These are phyloP conservation scores for Tremella mesenterica DNA, from an alignment of 768 basidiomycete species.

Conservation along the genomic window DNA sequence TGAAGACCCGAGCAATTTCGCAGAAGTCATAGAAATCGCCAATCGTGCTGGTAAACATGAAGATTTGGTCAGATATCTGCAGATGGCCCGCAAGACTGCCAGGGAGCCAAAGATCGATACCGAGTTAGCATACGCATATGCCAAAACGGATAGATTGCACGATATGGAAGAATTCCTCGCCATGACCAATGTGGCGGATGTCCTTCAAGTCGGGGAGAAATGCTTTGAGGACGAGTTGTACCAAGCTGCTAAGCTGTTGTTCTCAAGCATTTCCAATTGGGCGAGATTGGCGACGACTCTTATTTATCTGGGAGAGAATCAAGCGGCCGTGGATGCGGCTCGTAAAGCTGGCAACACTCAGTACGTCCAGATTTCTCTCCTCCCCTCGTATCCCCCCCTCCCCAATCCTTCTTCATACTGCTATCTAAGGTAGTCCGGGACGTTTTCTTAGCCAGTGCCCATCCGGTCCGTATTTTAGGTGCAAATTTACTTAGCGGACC, in stretches of 20 bases:
- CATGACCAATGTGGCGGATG: constrained; percentile 97
- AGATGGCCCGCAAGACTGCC: constrained; percentile 95
- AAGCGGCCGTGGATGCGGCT: constrained; percentile 97
- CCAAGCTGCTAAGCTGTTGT: constrained; percentile 90
- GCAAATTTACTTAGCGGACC: background rate
- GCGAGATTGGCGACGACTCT: constrained; percentile 94
- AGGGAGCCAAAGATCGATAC: constrained; percentile 98
- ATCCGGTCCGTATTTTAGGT: background rate
- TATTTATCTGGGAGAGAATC: constrained; percentile 96
- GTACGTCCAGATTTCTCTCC: too few species aligned
- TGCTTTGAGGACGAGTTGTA: constrained; percentile 98
- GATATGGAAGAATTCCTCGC: constrained; percentile 99
- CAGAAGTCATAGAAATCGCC: constrained; percentile 91
- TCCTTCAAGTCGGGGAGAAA: constrained; percentile 95
- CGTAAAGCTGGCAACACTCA: constrained; percentile 98
- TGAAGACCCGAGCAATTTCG: constrained; percentile 84
- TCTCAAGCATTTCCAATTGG: constrained; percentile 97
- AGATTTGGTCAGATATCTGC: constrained; percentile 86
- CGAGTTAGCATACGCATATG: constrained; percentile 94
- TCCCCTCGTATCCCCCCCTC: constrained; percentile 6
- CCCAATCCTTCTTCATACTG: background rate
- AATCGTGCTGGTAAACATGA: constrained; percentile 85
- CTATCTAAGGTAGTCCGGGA: background rate
- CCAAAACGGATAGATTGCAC: constrained; percentile 78
- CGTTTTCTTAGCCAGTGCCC: background rate